Base-by-base conservation (phyloP, 1,284 basidiomycete genomes). In the Ceratobasidium sp. region DNA sequence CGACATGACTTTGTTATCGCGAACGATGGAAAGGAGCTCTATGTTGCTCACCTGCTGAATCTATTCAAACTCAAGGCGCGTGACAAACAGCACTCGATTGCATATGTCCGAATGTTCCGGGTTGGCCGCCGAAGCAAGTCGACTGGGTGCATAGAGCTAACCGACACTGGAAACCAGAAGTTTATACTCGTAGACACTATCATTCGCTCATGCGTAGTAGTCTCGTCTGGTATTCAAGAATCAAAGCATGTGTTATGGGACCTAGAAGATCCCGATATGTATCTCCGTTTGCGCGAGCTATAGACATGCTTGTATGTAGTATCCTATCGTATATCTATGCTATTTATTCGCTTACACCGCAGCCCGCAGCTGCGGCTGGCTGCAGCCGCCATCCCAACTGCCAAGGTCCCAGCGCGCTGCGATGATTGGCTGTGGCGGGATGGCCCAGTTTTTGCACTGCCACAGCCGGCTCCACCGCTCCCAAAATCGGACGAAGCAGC, bases 101-200 rank as follows among this genome's bases (percentile, higher is more conserved):
- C 63, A 28, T 65, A 49, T 20, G 28, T 65, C 23, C 63, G 31
- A 6, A 42, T 26, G 1, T 42, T 65, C 13, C 23, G 28, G 6
- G 37, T 47, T 3, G 15, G 28, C 20, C 7, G 17, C 15, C 37
- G 53, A 26, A 71, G 37, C 45, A 45, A 23, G 26, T 49, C 42
- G 8, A 66, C 64, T 6, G 42, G 64, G 4, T 66, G 8, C 26
- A 66, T 66, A 3, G 42, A 66, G 23, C 15, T 66, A 23, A 66
- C 23, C 23, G 64, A 66, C 23, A 13, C 8, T 4, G 26, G 13
- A 5, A n/a, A 6, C 8, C 64, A 23, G 20, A 66, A 47, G 1
- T 66, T 66, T 15, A 49, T 66, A 26, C 49, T 66, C 64, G 6
- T 33, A 3, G 20, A 66, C 23, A 3, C 64, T 13, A 66, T 66